Base-by-base conservation (phyloP, 257 asterid genomes). In the Cynanchum wilfordii region DNA sequence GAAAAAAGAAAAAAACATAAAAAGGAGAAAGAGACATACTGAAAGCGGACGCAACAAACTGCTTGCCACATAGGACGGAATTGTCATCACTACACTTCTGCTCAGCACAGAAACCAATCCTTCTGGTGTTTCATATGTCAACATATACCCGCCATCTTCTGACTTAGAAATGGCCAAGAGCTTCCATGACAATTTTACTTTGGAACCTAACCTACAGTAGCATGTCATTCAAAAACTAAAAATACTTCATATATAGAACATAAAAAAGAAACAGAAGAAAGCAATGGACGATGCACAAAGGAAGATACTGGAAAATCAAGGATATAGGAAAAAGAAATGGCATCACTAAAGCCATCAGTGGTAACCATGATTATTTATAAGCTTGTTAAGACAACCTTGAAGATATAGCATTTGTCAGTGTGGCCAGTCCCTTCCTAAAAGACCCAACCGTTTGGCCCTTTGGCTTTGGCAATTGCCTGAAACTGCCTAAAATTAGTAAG, bases 371-470 rank as follows among this genome's bases (percentile, higher is more conserved):
- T 20, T 51, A 4, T 22, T 17, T 24, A 24, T 47, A 55, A 20
- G 33, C 29, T 16, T 24, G 27, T 17, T 0, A 30, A 47, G 58
- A 68, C 19, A 76, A 94, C 99, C 97, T 91, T 17, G 84, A 73
- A 54, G 95, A 81, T 76, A 94, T 89, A 72, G 99, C 96, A 72
- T 86, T 80, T 24, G 99, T 97, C 84, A 94, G 79, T 82, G 73
- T 89, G 72, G 77, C 66, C 73, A 94, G 88, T 74, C 99, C 99
- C 82, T 86, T 89, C 82, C 71, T 89, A 77, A 94, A 94, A 66
- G 99, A 94, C 69, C 97, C 98, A 72, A 94, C 98, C 15, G 99
- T 94, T 81, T 94, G 99, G 60, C 99, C 99, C 83, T 91, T 84
- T 74, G 99, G 97, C 78, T 78, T 89, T 47, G 98, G 97, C 73